phyloP scores from a whole-genome alignment of 2,329 filamentous ascomycete genomes.

The Paraphaeosphaeria sporulosa region DNA sequence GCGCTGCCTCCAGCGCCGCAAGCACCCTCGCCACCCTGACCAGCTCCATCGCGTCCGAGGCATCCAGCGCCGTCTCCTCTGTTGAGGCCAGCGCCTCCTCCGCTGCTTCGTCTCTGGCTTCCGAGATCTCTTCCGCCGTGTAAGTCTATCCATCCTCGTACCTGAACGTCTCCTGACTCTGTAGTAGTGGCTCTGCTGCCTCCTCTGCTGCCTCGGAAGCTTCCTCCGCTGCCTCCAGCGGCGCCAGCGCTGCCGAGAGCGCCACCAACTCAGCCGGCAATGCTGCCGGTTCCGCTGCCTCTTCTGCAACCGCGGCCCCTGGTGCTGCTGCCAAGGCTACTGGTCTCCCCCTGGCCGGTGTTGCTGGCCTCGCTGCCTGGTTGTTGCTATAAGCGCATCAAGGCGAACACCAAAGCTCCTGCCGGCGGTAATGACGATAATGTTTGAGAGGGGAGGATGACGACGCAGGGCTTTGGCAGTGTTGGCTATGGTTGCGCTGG shows the following conservation, averaged over 20 bases:
- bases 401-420: constrained; percentile 26
- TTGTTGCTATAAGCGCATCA: constrained; percentile 46
- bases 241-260: constrained; percentile 18
- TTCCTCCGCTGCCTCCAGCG: constrained; percentile 4
- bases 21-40: constrained; percentile 13
- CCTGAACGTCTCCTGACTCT: not conserved
- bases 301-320: not conserved
- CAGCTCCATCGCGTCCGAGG: constrained; percentile 8
- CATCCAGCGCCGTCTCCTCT: constrained; percentile 8
- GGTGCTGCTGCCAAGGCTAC: constrained; percentile 44
- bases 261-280: constrained; percentile 20
- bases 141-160: not conserved
- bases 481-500: constrained; percentile 22
- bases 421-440: constrained; percentile 45
- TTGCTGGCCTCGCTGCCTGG: constrained; percentile 45
- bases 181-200: constrained; percentile 5
- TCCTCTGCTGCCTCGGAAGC: constrained; percentile 9
- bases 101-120: constrained; percentile 14
- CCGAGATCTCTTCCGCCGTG: constrained; percentile 14
- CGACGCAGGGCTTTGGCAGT: constrained; percentile 33
- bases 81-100: constrained; percentile 1
- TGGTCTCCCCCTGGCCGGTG: constrained; percentile 47
- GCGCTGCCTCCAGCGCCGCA: constrained; percentile 3
- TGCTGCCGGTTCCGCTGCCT: constrained; percentile 24
- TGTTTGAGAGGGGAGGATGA: constrained; percentile 23